Evolutionary conservation across 2,329 filamentous ascomycete species (phyloP).

Genomic region (Sphaerulina musiva): DNA sequence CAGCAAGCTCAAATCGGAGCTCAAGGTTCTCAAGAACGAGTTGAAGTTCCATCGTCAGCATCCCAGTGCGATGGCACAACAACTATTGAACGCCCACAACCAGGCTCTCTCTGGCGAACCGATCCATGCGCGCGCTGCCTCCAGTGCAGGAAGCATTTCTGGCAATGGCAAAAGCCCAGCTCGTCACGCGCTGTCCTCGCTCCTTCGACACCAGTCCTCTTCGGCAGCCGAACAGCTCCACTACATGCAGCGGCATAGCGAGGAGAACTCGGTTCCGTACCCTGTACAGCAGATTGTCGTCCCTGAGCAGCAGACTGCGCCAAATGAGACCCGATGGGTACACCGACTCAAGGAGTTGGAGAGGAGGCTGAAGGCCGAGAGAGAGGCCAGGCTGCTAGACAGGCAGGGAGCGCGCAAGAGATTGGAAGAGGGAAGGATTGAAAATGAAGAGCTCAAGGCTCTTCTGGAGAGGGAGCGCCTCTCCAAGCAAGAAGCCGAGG

Average conservation of each 20-base stretch:
- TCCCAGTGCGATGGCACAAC: constrained; percentile 31
- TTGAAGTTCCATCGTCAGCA: constrained; percentile 57
- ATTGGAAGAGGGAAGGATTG: constrained; percentile 65
- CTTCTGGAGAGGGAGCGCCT: constrained; percentile 51
- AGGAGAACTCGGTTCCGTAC: constrained; percentile 9
- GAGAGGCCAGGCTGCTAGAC: constrained; percentile 79
- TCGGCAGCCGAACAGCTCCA: constrained; percentile 43
- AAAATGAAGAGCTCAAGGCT: constrained; percentile 64
- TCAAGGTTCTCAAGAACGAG: constrained; percentile 55
- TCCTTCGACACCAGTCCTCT: constrained; percentile 51
- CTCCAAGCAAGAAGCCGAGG: not conserved
- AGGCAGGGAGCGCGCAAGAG: constrained; percentile 74
- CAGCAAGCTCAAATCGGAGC: constrained; percentile 53
- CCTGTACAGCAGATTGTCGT: constrained; percentile 43
- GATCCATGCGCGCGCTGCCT: constrained; percentile 20
- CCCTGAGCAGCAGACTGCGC: constrained; percentile 33
- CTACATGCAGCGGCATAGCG: constrained; percentile 7
- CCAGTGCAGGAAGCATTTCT: constrained; percentile 16
- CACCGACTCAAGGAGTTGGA: constrained; percentile 82
- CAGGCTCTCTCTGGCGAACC: constrained; percentile 16
- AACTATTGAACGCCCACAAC: constrained; percentile 29
- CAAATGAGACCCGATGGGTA: constrained; percentile 70
- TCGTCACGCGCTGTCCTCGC: constrained; percentile 42
- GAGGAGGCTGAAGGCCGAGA: constrained; percentile 77
- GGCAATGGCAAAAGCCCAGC: constrained; percentile 28